phyloP scores from a whole-genome alignment of 805 yeast genomes.

The Cyberlindnera galapagoensis region DNA sequence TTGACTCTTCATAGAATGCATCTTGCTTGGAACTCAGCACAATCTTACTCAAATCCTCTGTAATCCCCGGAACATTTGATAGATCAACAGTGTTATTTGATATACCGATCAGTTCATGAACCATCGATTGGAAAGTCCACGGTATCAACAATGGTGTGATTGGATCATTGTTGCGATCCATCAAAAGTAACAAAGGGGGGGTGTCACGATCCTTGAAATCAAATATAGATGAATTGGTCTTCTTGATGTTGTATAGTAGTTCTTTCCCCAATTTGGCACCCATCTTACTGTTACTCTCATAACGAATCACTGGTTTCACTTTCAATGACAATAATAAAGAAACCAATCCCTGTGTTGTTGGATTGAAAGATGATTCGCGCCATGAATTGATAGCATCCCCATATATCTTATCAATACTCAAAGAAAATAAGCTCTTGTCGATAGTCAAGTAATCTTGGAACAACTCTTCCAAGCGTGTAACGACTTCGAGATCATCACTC shows the following conservation, averaged over 20 bases:
- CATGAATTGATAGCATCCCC: constrained; percentile 37
- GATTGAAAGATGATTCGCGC: constrained; percentile 39
- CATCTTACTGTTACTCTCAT: constrained; percentile 61
- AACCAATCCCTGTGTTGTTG: constrained; percentile 35
- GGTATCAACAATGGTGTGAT: constrained; percentile 88
- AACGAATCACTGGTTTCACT: constrained; percentile 71
- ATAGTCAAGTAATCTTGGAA: constrained; percentile 79
- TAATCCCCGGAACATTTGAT: constrained; percentile 44
- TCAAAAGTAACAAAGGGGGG: constrained; percentile 64
- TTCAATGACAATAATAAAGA: constrained; percentile 68
- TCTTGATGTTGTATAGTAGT: constrained; percentile 47
- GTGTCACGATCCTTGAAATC: constrained; percentile 60
- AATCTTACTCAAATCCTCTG: constrained; percentile 56
- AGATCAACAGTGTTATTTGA: constrained; percentile 73
- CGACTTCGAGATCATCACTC: constrained; percentile 79
- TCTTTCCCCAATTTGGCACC: constrained; percentile 67
- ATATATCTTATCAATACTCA: constrained; percentile 25
- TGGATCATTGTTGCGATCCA: constrained; percentile 88
- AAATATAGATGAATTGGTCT: constrained; percentile 53
- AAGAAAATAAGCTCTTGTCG: constrained; percentile 58
- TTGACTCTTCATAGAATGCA: constrained; percentile 67
- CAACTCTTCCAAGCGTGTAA: constrained; percentile 69
- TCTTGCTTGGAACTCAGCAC: constrained; percentile 67
- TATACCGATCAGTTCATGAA: constrained; percentile 85
- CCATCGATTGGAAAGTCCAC: constrained; percentile 98